Conservation (phyloP, 2,329 filamentous ascomycete genomes). For the Paraconiothyrium sp. region DNA sequence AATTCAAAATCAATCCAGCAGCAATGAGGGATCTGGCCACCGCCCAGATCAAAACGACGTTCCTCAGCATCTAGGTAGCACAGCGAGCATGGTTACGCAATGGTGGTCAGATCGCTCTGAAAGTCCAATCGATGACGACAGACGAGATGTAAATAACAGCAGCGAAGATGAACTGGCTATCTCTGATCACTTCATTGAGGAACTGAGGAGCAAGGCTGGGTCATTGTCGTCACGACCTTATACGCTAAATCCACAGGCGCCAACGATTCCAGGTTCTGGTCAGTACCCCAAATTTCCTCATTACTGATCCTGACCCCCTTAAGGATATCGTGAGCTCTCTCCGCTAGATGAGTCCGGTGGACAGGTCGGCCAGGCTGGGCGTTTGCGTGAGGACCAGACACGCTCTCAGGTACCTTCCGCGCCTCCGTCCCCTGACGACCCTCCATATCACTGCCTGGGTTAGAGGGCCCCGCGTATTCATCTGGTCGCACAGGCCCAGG, state of each 20-base stretch:
- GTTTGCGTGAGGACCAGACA: neutral
- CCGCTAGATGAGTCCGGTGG: neutral
- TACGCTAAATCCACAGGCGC: neutral
- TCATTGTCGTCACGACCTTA: neutral
- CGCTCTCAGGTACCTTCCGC: neutral
- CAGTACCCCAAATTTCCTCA: neutral
- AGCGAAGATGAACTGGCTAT: slow-evolving; percentile 4
- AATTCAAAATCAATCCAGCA: neutral
- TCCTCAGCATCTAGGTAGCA: neutral
- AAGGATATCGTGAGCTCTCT: neutral
- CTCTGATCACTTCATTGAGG: slow-evolving; percentile 6
- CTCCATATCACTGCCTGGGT: neutral
- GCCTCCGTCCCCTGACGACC: neutral
- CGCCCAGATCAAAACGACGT: neutral
- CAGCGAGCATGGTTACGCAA: neutral
- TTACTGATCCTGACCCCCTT: neutral
- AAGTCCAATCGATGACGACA: neutral
- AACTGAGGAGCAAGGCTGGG: neutral
- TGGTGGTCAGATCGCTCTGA: slow-evolving; percentile 12
- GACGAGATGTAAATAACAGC: neutral
- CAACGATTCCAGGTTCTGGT: neutral
- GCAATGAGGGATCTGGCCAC: neutral
- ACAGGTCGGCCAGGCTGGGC: neutral
- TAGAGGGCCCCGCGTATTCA: neutral
- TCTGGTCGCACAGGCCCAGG: neutral